These are phyloP conservation scores for Darksidea phi DNA, from an alignment of 495 filamentous ascomycete genomes.

Conservation along the genomic window DNA sequence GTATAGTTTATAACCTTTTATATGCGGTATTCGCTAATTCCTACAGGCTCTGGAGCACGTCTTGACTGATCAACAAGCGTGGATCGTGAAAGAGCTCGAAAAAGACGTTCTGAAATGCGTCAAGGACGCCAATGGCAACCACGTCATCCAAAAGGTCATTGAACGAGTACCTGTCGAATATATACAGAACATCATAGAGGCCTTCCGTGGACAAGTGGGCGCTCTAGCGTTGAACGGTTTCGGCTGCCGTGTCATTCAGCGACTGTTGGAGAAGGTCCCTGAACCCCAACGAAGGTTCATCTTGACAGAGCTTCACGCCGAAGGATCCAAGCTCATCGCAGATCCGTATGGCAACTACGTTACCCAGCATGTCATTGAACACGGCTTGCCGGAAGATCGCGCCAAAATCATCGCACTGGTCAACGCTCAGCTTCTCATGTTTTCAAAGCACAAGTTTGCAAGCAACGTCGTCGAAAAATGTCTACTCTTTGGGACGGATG, in stretches of 20 bases:
- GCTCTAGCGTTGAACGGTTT: constrained; percentile 76
- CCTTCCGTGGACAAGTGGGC: constrained; percentile 78
- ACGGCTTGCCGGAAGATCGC: constrained; percentile 75
- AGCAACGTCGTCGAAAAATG: constrained; percentile 98
- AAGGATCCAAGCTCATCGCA: constrained; percentile 68
- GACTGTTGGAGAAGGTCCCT: constrained; percentile 84
- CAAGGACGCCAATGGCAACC: constrained; percentile 91
- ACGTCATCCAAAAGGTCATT: constrained; percentile 94
- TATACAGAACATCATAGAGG: constrained; percentile 85
- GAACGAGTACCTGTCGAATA: constrained; percentile 78
- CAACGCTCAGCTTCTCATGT: constrained; percentile 63
- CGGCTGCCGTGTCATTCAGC: constrained; percentile 90
- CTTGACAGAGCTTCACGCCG: constrained; percentile 74
- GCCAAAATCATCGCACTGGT: constrained; percentile 71
- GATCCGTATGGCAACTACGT: constrained; percentile 98
- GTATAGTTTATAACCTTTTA: constrained; percentile 39
- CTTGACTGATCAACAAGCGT: constrained; percentile 82
- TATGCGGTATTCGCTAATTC: constrained; percentile 24
- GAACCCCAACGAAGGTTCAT: constrained; percentile 67
- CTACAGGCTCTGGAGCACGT: constrained; percentile 84
- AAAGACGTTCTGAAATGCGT: constrained; percentile 76
- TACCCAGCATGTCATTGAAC: constrained; percentile 86
- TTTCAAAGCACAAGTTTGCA: constrained; percentile 94
- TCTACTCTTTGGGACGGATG: constrained; percentile 67
- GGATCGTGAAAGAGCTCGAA: constrained; percentile 79